Evolutionary conservation across 768 basidiomycete species (phyloP), one percentile per base, ranked within the genome.

Genomic region (Cubamyces sp.): DNA sequence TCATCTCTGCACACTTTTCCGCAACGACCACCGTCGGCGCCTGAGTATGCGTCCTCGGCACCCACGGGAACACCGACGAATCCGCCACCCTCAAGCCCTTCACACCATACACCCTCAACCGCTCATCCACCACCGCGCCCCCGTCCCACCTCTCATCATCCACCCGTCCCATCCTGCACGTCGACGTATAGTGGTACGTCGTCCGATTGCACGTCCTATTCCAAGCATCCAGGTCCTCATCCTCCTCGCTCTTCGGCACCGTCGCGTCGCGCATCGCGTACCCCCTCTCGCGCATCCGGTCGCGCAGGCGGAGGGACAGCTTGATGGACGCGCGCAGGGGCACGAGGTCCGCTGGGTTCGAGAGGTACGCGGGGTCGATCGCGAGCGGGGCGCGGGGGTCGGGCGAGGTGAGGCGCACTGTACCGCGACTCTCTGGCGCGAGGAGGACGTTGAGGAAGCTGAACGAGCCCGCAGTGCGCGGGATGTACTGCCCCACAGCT

Each of bases 91-190:
- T 71, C 43, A 84, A 66, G 61, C 79, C 76, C 42, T 62, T 46
- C 14, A 78, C 73, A 18, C 81, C 82, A 67, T 83, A 76, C 4
- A 84, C 81, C 19, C 71, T 62, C 30, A 80, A 65, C 51, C 74
- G 69, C 41, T 74, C 74, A 66, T 81, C 79, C 52, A 84, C 80
- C 6, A 82, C 81, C 53, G 62, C 62, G 16, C 57, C 62, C 11
- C 62, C 54, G 5, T 59, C 53, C 62, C 62, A 54, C 53, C 16
- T 11, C 16, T 16, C 52, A 42, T 54, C 57, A 15, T 60, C 62
- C 18, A 23, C 8, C 30, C 30, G 19, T 9, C 61, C 76, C 76
- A 79, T 78, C 18, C 77, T 62, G 68, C 77, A 78, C 45, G 76
- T 75, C 30, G 71, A 74, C 6, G 74, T 60, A 46, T 76, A 78